Conservation (phyloP, 73 alveolate genomes). For the Urostyla sp. region DNA sequence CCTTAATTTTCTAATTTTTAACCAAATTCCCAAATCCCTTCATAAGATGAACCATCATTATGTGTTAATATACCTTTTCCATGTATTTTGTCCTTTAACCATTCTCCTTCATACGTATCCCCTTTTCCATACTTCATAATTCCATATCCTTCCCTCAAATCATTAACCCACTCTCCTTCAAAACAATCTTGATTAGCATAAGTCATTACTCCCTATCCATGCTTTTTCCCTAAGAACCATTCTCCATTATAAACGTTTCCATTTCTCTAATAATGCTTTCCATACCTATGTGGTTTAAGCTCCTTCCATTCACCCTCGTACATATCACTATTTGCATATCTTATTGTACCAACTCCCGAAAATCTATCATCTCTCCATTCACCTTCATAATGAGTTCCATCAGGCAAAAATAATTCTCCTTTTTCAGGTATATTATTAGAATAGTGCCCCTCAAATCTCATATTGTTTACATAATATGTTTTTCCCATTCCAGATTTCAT, state of each 20-base stretch:
- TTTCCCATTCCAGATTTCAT: conserved; percentile 49
- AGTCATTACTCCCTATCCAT: conserved; percentile 94
- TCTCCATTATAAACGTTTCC: conserved; percentile 77
- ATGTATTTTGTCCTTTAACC: conserved; percentile 66
- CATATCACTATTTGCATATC: conserved; percentile 63
- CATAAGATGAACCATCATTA: conserved; percentile 54
- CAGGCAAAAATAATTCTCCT: conserved; percentile 61
- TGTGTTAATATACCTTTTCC: conserved; percentile 66
- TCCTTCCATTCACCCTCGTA: conserved; percentile 74
- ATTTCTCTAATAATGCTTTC: conserved; percentile 45
- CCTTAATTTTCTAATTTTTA: conserved; percentile 51
- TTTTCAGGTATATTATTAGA: conserved; percentile 57
- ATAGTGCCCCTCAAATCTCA: conserved; percentile 69
- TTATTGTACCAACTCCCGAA: conserved; percentile 78
- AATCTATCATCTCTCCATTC: conserved; percentile 79
- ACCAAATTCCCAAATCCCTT: conserved; percentile 64
- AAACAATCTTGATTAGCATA: conserved; percentile 94
- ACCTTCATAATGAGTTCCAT: conserved; percentile 85
- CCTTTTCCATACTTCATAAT: conserved; percentile 82
- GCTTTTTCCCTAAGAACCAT: conserved; percentile 84
- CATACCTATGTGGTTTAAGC: conserved; percentile 60
- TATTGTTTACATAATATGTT: conserved; percentile 36
- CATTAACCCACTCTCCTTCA: conserved; percentile 93
- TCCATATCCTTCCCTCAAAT: conserved; percentile 88
- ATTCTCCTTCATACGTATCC: conserved; percentile 89